Conservation (phyloP, 139 green algal species). For the Astrephomene gubernaculifera region DNA sequence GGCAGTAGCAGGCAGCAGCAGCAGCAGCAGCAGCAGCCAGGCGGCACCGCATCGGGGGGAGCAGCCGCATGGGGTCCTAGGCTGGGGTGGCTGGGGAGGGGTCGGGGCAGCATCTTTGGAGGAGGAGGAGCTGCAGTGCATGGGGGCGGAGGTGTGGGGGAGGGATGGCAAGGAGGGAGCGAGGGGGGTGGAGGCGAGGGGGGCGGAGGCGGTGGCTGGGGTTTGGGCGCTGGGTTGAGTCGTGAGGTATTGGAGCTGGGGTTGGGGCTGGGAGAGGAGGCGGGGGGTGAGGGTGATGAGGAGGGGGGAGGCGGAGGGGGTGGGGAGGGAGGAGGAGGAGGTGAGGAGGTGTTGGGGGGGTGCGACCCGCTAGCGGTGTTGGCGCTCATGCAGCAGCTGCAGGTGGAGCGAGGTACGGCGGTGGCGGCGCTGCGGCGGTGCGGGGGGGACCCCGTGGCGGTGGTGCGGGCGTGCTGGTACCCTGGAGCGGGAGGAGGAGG, state of each 20-base stretch:
- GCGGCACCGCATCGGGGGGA: no score
- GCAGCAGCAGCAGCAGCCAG: no score
- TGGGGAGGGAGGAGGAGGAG: no score
- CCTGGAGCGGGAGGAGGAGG: background rate
- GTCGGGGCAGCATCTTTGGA: background rate
- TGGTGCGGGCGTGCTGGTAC: conserved; percentile 24
- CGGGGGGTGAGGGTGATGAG: background rate
- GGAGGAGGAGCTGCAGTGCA: background rate
- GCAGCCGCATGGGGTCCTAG: no score
- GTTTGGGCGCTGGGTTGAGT: background rate
- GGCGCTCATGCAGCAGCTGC: conserved; percentile 44
- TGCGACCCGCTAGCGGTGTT: conserved; percentile 23
- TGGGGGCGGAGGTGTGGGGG: background rate
- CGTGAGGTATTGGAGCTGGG: background rate
- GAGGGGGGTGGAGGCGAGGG: background rate
- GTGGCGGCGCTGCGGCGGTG: background rate
- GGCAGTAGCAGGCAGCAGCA: background rate
- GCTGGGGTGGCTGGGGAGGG: background rate
- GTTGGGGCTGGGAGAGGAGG: background rate
- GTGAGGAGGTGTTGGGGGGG: conserved; percentile 5
- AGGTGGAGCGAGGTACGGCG: background rate
- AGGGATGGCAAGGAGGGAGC: background rate
- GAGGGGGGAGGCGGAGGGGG: background rate
- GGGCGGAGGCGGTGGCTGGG: no score
- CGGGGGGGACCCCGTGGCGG: conserved; percentile 35